Evolutionary conservation across 768 basidiomycete genomes (phyloP), one percentile per base, ranked within the genome.

Genomic region (Hygrocybe punicea): DNA sequence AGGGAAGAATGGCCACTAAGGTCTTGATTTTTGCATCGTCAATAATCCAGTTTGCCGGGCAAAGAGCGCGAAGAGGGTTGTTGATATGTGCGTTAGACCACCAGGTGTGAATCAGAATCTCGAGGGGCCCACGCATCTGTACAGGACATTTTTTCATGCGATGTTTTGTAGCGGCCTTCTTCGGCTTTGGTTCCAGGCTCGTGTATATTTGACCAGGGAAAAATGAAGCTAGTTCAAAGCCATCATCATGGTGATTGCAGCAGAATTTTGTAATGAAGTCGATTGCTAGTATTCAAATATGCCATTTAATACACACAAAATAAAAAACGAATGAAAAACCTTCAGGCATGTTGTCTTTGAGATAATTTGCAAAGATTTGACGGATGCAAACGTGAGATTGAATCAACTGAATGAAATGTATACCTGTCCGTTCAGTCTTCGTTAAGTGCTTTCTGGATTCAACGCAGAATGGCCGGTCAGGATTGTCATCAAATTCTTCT

Each of bases 201-300:
- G 52, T 53, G 24, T 40, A 53, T 9, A 53, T 39, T 13, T 17
- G n/a, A 21, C 52, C 52, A 11, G 40, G 25, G 25, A 53, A 11
- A 33, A 53, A 37, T 17, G 16, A 13, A 11, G 14, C 17, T 9
- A 53, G 17, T 14, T 42, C 24, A 35, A 53, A 53, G 23, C 40
- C 52, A 29, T 53, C 24, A n/a, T 53, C 39, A 23, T 53, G 39
- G 39, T 35, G 52, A 29, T 53, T 35, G 39, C 39, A 51, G 34
- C 50, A 51, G 17, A 33, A 51, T 19, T 37, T 16, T n/a, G 29
- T 51, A 10, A 24, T 10, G 17, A 17, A 51, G 7, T 33, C 23
- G 24, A 34, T 14, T 13, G 50, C 50, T 51, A 36, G 25, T 29
- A 29, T 29, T 29, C 16, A 29, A 23, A 29, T 25, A 21, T 13